These are phyloP conservation scores for Aspergillus sclerotioniger DNA, from an alignment of 495 filamentous ascomycete genomes.

Conservation along the genomic window DNA sequence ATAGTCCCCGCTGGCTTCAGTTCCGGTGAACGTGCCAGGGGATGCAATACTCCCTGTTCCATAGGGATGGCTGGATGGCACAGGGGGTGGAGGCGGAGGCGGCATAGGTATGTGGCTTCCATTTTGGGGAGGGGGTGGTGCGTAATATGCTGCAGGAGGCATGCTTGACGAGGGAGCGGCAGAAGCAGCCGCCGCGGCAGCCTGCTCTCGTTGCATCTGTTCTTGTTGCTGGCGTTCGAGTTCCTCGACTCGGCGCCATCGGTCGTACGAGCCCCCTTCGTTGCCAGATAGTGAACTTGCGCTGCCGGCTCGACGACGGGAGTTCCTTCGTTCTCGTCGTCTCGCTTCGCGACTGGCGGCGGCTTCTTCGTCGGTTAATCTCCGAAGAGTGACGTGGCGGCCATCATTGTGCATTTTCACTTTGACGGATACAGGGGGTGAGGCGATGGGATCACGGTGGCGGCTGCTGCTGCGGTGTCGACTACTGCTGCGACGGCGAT, in stretches of 20 bases:
- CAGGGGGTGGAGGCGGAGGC: slow-evolving; percentile 35
- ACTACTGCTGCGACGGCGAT: slow-evolving; percentile 38
- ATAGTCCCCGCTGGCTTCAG: slow-evolving; percentile 53
- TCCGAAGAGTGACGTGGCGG: slow-evolving; percentile 75
- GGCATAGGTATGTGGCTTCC: slow-evolving; percentile 33
- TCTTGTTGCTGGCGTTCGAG: slow-evolving; percentile 51
- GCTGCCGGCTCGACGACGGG: slow-evolving; percentile 43
- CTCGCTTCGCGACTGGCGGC: slow-evolving; percentile 58
- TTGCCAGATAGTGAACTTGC: slow-evolving; percentile 45
- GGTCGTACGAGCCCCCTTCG: slow-evolving; percentile 39
- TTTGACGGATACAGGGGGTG: slow-evolving; percentile 72
- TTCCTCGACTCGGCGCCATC: slow-evolving; percentile 53
- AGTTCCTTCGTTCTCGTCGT: slow-evolving; percentile 43
- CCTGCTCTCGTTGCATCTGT: slow-evolving; percentile 46
- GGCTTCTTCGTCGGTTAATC: slow-evolving; percentile 79
- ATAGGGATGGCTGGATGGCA: slow-evolving; percentile 40
- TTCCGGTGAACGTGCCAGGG: slow-evolving; percentile 47
- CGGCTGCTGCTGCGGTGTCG: slow-evolving; percentile 38
- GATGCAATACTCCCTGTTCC: slow-evolving; percentile 47
- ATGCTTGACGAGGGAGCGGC: slow-evolving; percentile 30
- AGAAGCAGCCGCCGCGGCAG: slow-evolving; percentile 30
- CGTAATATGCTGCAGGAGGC: slow-evolving; percentile 30
- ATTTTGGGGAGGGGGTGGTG: slow-evolving; percentile 29
- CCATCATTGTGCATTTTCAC: slow-evolving; percentile 78
- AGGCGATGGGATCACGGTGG: slow-evolving; percentile 44